Evolutionary conservation across 148 eudicot species (phyloP), one percentile per base, ranked within the genome.

Genomic region (Suaeda aralocaspica): DNA sequence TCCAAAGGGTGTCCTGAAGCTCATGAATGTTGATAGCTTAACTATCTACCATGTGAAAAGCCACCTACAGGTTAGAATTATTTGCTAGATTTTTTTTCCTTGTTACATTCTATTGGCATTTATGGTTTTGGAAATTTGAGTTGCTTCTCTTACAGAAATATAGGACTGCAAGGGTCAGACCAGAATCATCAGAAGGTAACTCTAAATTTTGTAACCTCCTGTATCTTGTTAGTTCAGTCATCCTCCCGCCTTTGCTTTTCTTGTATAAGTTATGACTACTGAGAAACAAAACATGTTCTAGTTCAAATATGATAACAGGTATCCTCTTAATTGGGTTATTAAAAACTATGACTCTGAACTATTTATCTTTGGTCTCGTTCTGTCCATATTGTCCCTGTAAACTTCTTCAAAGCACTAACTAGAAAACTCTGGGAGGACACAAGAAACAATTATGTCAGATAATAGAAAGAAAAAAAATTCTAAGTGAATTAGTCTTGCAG

Each of bases 41-140:
- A 90, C 90, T 19, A 90, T 87, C 56, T 85, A 85, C 82, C 92
- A 90, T 78, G 96, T 90, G 28, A 90, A 90, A 78, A 90, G 96
- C 83, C 96, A 90, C 70, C 74, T 90, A 52, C 96, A 90, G 87
- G 96, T 84, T 72, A 26, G 77, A 65, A 48, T 70, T 66, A n/a
- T 36, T 5, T 76, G 21, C 39, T 39, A 48, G 42, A 66, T 39
- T 2, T 34, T 36, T 33, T 36, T 28, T 8, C 28, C 19, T 44
- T 52, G 15, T 34, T 68, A 15, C 59, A 30, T 33, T 33, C 3
- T 36, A 68, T 68, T 49, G 50, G 19, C 42, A 18, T 62, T 14
- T 42, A 33, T 56, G 64, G 65, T 77, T 69, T 9, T n/a, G 73
- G 11, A 16, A 41, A 46, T 28, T 36, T 62, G n/a, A 61, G 31